These are phyloP conservation scores for Daldinia sp. DNA, from an alignment of 2,329 filamentous ascomycete genomes.

Conservation along the genomic window DNA sequence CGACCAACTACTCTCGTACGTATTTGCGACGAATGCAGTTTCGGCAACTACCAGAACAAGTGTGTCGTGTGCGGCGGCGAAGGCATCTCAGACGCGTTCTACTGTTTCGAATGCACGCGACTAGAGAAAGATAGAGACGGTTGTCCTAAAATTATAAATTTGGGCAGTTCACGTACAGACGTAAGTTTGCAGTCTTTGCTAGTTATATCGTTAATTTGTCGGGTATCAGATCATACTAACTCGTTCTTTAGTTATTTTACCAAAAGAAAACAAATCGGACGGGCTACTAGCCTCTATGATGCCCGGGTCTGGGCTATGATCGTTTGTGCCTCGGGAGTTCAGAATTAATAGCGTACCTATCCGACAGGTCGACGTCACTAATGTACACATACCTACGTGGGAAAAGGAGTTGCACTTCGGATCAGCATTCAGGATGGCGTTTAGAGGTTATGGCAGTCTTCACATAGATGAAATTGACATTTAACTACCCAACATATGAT, in stretches of 20 bases:
- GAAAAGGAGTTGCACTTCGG: conserved; percentile 14
- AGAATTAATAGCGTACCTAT: conserved; percentile 5
- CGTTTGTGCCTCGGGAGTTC: conserved; percentile 5
- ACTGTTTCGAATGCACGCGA: conserved; percentile 98
- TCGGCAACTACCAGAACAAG: conserved; percentile 99
- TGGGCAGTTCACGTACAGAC: conserved; percentile 95
- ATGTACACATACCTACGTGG: conserved; percentile 4
- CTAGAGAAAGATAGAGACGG: conserved; percentile 97
- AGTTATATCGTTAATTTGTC: not conserved
- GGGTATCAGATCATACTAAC: conserved; percentile 40
- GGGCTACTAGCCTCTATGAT: conserved; percentile 60
- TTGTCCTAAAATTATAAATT: conserved; percentile 98
- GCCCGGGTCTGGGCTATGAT: conserved; percentile 59
- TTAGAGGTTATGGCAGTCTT: conserved; percentile 33
- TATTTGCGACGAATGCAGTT: conserved; percentile 99
- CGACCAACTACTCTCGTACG: conserved; percentile 95
- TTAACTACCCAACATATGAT: conserved; percentile 11
- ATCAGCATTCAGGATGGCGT: conserved; percentile 41
- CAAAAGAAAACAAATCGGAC: conserved; percentile 73
- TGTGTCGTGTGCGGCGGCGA: conserved; percentile 98
- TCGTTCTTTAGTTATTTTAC: conserved; percentile 62
- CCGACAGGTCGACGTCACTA: conserved; percentile 1
- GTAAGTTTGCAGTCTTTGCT: conserved; percentile 56
- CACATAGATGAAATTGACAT: conserved; percentile 34
- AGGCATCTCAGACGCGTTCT: conserved; percentile 97